Base-by-base conservation (phyloP, 2,329 filamentous ascomycete species). In the Stemphylium vesicarium region DNA sequence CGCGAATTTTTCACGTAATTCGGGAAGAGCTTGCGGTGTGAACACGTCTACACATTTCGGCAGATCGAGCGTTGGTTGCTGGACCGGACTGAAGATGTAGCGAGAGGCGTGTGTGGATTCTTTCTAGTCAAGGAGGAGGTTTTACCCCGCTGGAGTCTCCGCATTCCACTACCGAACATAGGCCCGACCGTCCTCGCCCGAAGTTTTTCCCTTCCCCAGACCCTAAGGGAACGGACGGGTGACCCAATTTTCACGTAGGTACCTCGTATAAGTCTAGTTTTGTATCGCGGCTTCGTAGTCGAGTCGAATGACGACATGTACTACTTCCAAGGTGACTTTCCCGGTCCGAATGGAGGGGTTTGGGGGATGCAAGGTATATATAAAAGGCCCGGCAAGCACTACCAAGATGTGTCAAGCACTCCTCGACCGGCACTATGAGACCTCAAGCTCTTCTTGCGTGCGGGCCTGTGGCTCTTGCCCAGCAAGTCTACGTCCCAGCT, bases 401-500 rank as follows among this genome's bases (percentile, higher is more conserved):
- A 13, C 10, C 16, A 10, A 33, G 1, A 32, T 33, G 16, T 22
- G 31, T n/a, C 36, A 41, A 37, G 24, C 20, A 18, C 12, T 15
- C 13, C 12, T 37, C 10, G 32, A 12, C 32, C 15, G 31, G 18
- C 38, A 52, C 2, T 15, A 68, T 68, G 65, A 65, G 59, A 49
- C 39, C 40, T 44, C 44, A 56, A n/a, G 35, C 26, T 36, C 10
- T 64, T 29, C 35, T 66, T 9, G 52, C 38, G 4, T 39, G 35
- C 18, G 42, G 52, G 13, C 48, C 59, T 6, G 36, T 64, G 13
- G 60, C 51, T 33, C 39, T 39, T 50, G 66, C 67, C n/a, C 75
- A 77, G 44, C 75, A 77, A 50, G 68, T 77, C 9, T 77, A 76
- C 36, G 52, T 74, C 4, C 64, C 69, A 12, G 57, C 61, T 8